Evolutionary conservation across 805 yeast species (phyloP).

Genomic region (Scheffersomyces coipomensis): DNA sequence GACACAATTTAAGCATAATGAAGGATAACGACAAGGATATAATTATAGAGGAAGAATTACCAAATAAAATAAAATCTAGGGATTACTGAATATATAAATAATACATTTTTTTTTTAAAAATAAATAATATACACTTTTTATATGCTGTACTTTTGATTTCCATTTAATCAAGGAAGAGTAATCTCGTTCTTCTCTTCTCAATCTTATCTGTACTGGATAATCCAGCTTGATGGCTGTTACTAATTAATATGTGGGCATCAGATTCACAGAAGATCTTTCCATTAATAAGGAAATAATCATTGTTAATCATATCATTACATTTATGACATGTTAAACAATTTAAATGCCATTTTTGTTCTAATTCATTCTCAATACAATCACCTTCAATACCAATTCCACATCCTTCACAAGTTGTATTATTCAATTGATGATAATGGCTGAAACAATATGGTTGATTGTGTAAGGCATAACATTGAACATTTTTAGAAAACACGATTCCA

Average conservation of each 20-base stretch:
- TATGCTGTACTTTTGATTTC: not conserved
- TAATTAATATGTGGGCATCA: constrained; percentile 22
- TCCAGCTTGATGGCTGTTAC: constrained; percentile 8
- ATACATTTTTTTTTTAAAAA: not conserved
- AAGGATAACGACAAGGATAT: constrained; percentile 1
- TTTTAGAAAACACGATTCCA: constrained; percentile 52
- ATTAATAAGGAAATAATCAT: constrained; percentile 56
- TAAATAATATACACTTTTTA: not conserved
- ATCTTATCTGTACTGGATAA: constrained; percentile 30
- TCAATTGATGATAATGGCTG: constrained; percentile 69
- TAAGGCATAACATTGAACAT: constrained; percentile 69
- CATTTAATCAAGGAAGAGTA: constrained; percentile 31
- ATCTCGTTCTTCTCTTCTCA: constrained; percentile 43
- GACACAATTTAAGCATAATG: too few species aligned
- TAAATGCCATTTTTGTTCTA: constrained; percentile 70
- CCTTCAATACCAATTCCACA: constrained; percentile 87
- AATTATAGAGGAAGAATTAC: constrained; percentile 1
- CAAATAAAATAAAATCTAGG: constrained; percentile 6
- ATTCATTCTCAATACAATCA: constrained; percentile 77
- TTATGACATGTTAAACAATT: constrained; percentile 67
- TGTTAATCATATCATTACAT: constrained; percentile 51
- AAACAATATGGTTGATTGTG: constrained; percentile 83
- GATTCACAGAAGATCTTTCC: constrained; percentile 52
- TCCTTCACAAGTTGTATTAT: constrained; percentile 68
- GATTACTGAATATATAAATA: constrained; percentile 8